phyloP scores from a whole-genome alignment of 257 asterid genomes.

The Solanum rostratum region DNA sequence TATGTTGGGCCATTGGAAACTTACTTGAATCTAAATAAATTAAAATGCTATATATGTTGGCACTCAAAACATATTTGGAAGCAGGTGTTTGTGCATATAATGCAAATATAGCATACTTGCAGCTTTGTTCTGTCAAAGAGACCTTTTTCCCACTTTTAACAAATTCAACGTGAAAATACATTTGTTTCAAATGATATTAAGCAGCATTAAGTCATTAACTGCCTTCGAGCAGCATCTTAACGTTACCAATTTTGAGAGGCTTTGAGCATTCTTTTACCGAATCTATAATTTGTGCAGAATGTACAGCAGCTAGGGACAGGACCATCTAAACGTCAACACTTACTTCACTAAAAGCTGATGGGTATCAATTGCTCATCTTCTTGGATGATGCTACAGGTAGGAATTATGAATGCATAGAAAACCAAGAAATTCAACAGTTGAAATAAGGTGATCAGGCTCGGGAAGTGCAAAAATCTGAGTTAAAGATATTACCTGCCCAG shows the following conservation, averaged over 20 bases:
- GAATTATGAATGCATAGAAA: not conserved
- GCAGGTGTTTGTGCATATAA: not conserved
- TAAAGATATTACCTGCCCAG: constrained; percentile 47
- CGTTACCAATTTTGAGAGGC: not conserved
- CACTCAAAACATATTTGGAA: not conserved
- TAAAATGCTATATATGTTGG: not conserved
- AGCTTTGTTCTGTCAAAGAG: not conserved
- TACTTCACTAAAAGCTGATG: not conserved
- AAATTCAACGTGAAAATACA: not conserved
- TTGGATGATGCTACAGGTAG: not conserved
- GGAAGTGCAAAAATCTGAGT: not conserved
- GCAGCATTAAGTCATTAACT: not conserved
- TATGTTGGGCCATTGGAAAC: not conserved
- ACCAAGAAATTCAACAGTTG: not conserved
- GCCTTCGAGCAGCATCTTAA: not conserved
- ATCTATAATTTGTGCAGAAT: not conserved
- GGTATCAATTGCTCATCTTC: not conserved
- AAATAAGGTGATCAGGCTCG: not conserved
- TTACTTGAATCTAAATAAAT: not conserved
- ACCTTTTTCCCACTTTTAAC: not conserved
- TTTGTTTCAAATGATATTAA: not conserved
- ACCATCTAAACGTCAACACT: not conserved
- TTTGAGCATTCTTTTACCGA: not conserved
- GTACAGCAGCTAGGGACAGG: constrained; percentile 59
- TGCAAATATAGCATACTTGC: not conserved